Evolutionary conservation across 2,329 filamentous ascomycete species (phyloP), one percentile per base, ranked within the genome.

Genomic region (Clonostachys chloroleuca): DNA sequence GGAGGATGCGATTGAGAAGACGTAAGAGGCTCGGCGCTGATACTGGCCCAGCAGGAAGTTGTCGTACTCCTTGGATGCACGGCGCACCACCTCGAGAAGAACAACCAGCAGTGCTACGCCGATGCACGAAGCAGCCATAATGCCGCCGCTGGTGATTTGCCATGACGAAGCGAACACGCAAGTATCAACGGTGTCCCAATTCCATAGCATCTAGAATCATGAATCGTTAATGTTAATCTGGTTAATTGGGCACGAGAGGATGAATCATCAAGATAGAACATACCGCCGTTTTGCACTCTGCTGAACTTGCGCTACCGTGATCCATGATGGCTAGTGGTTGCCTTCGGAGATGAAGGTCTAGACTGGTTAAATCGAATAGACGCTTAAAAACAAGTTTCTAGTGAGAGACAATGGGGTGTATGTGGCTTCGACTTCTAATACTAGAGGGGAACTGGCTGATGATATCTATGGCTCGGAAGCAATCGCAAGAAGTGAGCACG

Each of bases 71-170:
- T 84, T 83, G 51, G 78, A 75, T 17, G 79, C 56, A 14, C 87
- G 83, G 20, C 89, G 86, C 20, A 91, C 73, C 50, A 84, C 72
- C 59, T 94, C 88, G 54, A 94, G 82, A 5, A 70, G 60, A 40
- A 92, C 74, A 50, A 87, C 86, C 34, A 94, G 81, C 5, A 85
- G 69, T 46, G 89, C 73, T 17, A 89, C 82, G 50, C 87, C 88
- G 57, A 94, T 83, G 67, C 89, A 92, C 36, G 83, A 86, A 33
- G 84, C 88, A 34, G 85, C 87, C 64, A 94, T 92, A 76, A 86
- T 86, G 63, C 79, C 83, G 5, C 65, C 65, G 40, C 81, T 85
- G n/a, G 69, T 81, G 61, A 92, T 81, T 59, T 84, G 84, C 89
- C 88, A 94, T 41, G 76, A 74, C 5, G 63, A 57, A 16, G 86